Base-by-base conservation (phyloP, 2,329 filamentous ascomycete genomes). In the Ophiostoma montium region DNA sequence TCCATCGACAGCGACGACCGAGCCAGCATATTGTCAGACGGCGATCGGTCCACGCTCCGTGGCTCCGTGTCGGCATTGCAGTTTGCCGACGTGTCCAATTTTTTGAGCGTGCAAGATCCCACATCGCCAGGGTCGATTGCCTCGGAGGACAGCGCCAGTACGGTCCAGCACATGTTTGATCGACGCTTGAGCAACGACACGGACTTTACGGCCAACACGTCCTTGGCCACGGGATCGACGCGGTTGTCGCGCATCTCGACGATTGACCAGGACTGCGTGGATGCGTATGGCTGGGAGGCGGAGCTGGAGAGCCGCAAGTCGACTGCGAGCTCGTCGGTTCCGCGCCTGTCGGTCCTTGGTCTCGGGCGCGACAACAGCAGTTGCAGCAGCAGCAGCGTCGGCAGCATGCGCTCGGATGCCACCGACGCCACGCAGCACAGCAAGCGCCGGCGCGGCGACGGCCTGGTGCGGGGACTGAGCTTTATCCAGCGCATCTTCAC, bases 201-300 rank as follows among this genome's bases (percentile, higher is more conserved):
- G 10, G 18, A 48, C 18, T 41, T 33, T 30, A 30, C 50, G 5
- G 30, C 16, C 2, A 13, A 19, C 15, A 7, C 43, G 8, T 11
- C 44, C 3, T 47, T 42, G 41, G 48, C 27, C 10, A 12, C 21
- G 8, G 19, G 19, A 15, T 30, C 27, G 3, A 43, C 23, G 6
- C 36, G 38, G 3, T 27, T 48, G 15, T 48, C 41, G 6, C 19
- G 18, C 19, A 21, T 38, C 1, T 19, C 31, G 2, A 58, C 62
- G 33, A 57, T 60, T 30, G 56, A 58, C 11, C 51, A 58, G 21
- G 53, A 57, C n/a, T 61, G 62, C 23, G 60, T 56, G 12, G 72
- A 76, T 49, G 55, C 67, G 5, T 76, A 76, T 50, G 73, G 74
- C 12, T 77, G 73, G 74, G 72, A 76, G 51, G 71, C 70, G 10